phyloP scores from a whole-genome alignment of 2,329 filamentous ascomycete genomes.

The Paraphoma chrysanthemicola region DNA sequence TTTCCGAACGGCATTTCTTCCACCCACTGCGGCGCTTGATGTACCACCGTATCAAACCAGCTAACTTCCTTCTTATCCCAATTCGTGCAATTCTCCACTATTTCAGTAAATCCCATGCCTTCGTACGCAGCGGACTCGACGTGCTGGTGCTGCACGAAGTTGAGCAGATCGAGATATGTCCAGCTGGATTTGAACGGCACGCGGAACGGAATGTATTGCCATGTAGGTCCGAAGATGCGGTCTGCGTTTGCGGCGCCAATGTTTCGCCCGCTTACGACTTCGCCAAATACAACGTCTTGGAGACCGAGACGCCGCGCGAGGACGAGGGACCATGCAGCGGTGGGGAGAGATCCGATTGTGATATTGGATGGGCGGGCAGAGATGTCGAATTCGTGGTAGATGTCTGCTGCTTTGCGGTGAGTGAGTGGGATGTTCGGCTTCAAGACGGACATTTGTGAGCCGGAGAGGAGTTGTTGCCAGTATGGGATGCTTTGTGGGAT shows the following conservation, averaged over 20 bases:
- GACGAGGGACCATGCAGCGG: constrained; percentile 70
- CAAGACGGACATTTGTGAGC: constrained; percentile 58
- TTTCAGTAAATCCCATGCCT: constrained; percentile 44
- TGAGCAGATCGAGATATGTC: constrained; percentile 46
- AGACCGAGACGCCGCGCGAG: constrained; percentile 62
- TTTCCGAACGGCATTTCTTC: constrained; percentile 59
- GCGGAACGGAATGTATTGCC: constrained; percentile 71
- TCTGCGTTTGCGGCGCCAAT: constrained; percentile 63
- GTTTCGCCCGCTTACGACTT: constrained; percentile 71
- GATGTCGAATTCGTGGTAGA: constrained; percentile 46
- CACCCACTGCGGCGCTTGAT: constrained; percentile 60
- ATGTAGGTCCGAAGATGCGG: constrained; percentile 68
- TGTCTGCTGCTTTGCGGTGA: constrained; percentile 34
- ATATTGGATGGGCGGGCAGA: constrained; percentile 59
- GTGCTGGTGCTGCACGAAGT: constrained; percentile 45
- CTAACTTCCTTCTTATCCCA: constrained; percentile 34
- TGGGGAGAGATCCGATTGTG: constrained; percentile 70
- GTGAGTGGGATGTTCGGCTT: constrained; percentile 39
- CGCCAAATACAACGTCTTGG: constrained; percentile 69
- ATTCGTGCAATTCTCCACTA: constrained; percentile 43
- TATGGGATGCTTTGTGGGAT: constrained; percentile 62
- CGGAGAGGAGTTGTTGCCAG: constrained; percentile 66
- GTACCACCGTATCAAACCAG: constrained; percentile 50
- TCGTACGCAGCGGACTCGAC: constrained; percentile 44
- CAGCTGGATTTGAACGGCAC: constrained; percentile 61